Percentiles rank a stretch among this genome's conserved stretches.
These are phyloP conservation scores for Berkeleyomyces basicola DNA, from an alignment of 2,329 filamentous ascomycete genomes.

Conservation along the genomic window DNA sequence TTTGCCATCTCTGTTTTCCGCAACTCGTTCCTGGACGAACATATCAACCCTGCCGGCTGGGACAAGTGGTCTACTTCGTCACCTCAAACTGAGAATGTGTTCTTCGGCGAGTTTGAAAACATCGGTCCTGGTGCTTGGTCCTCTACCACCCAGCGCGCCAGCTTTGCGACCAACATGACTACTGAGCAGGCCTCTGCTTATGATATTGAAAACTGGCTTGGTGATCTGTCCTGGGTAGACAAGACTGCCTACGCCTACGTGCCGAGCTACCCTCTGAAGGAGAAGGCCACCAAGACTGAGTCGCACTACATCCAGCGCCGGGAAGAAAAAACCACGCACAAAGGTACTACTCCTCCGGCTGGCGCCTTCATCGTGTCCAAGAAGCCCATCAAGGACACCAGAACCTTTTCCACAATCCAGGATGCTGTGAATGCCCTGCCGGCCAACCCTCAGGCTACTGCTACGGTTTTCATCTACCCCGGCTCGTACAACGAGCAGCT, in stretches of 20 bases:
- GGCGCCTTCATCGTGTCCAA: constrained; percentile 21
- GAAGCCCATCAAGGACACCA: constrained; percentile 11
- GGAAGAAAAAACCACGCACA: constrained; percentile 3
- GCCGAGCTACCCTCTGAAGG: constrained; percentile 21
- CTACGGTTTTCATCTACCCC: constrained; percentile 22
- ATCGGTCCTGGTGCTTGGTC: constrained; percentile 33
- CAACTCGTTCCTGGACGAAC: constrained; percentile 31
- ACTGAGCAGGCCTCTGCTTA: constrained; percentile 14
- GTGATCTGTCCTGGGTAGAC: constrained; percentile 27
- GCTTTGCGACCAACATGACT: constrained; percentile 23
- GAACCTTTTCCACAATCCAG: constrained; percentile 18
- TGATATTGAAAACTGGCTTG: constrained; percentile 22
- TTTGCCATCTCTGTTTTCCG: constrained; percentile 34
- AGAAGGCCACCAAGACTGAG: constrained; percentile 13
- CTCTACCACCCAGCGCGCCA: constrained; percentile 31
- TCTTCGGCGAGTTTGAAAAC: constrained; percentile 44
- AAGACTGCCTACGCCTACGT: constrained; percentile 23
- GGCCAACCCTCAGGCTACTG: constrained; percentile 16
- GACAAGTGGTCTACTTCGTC: constrained; percentile 33
- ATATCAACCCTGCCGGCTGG: constrained; percentile 46
- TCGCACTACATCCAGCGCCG: background rate
- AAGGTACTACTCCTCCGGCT: constrained; percentile 19
- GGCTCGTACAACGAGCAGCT: constrained; percentile 46
- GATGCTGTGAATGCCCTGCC: constrained; percentile 16
- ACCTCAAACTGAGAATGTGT: constrained; percentile 33